phyloP scores from a whole-genome alignment of 2,329 filamentous ascomycete species.

The Zopfia rhizophila region DNA sequence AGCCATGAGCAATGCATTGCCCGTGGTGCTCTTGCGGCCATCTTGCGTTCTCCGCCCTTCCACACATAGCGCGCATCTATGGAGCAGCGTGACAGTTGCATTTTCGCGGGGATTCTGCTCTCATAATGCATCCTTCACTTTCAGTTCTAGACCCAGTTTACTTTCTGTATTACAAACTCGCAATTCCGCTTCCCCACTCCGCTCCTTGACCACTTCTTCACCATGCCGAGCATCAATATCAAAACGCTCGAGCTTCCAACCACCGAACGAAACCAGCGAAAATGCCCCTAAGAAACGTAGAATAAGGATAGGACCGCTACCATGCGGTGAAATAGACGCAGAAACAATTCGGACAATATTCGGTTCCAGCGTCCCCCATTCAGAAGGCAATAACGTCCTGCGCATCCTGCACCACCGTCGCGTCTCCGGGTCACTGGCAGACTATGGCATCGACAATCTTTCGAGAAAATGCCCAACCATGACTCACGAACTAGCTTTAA shows the following conservation, averaged over 20 bases:
- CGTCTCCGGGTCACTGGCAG: slow-evolving; percentile 51
- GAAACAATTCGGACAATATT: slow-evolving; percentile 43
- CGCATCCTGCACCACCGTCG: slow-evolving; percentile 53
- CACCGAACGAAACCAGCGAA: slow-evolving; percentile 17
- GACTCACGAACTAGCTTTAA: slow-evolving; percentile 37
- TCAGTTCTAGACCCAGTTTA: slow-evolving; percentile 25
- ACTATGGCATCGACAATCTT: slow-evolving; percentile 51
- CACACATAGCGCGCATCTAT: slow-evolving; percentile 31
- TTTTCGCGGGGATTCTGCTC: slow-evolving; percentile 43
- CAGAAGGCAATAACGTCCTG: slow-evolving; percentile 49
- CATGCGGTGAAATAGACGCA: slow-evolving; percentile 38
- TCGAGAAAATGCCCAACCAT: slow-evolving; percentile 40
- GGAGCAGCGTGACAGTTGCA: slow-evolving; percentile 29
- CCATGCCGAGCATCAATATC: slow-evolving; percentile 34
- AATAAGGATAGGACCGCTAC: slow-evolving; percentile 45
- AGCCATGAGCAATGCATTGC: slow-evolving; percentile 40
- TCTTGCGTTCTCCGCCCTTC: slow-evolving; percentile 30
- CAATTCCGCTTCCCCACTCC: slow-evolving; percentile 18
- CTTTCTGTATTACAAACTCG: slow-evolving; percentile 33
- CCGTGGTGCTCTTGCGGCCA: slow-evolving; percentile 42
- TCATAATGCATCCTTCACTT: slow-evolving; percentile 21
- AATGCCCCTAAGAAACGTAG: slow-evolving; percentile 37
- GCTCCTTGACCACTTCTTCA: slow-evolving; percentile 34
- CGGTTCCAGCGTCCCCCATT: slow-evolving; percentile 35
- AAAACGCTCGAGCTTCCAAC: slow-evolving; percentile 28